phyloP scores from a whole-genome alignment of 495 filamentous ascomycete species.

The Achaetomiella virescens region DNA sequence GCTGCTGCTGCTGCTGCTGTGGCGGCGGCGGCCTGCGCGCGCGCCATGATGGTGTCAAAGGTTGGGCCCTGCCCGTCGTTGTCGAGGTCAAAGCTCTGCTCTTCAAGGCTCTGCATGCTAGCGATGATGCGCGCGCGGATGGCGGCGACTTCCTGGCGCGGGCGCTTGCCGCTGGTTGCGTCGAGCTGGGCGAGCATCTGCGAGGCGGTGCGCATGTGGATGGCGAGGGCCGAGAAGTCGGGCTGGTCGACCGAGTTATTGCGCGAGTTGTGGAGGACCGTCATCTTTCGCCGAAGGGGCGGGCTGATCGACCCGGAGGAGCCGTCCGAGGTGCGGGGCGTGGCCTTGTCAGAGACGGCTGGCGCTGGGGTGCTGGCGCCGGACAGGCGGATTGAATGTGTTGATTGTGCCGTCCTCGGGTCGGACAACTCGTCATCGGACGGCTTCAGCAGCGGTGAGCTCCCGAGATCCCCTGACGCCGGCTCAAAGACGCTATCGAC shows the following conservation, averaged over 20 bases:
- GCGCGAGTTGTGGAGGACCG: slow-evolving; percentile 41
- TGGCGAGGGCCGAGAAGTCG: slow-evolving; percentile 67
- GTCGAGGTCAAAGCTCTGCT: slow-evolving; percentile 64
- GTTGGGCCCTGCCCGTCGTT: slow-evolving; percentile 56
- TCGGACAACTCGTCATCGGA: slow-evolving; percentile 34
- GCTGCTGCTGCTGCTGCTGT: slow-evolving; percentile 34
- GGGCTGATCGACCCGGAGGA: slow-evolving; percentile 58
- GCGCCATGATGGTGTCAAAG: slow-evolving; percentile 67
- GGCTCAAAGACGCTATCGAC: slow-evolving; percentile 75
- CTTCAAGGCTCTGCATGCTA: slow-evolving; percentile 76
- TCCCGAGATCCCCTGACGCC: slow-evolving; percentile 62
- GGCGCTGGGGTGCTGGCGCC: slow-evolving; percentile 51
- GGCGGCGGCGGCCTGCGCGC: slow-evolving; percentile 37
- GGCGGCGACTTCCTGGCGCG: slow-evolving; percentile 64
- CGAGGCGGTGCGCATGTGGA: slow-evolving; percentile 72
- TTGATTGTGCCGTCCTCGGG: slow-evolving; percentile 13
- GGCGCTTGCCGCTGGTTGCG: slow-evolving; percentile 62
- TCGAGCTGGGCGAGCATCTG: slow-evolving; percentile 76
- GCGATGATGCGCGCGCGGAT: slow-evolving; percentile 74
- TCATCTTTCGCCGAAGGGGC: slow-evolving; percentile 37
- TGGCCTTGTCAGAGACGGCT: slow-evolving; percentile 43
- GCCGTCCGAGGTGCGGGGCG: slow-evolving; percentile 53
- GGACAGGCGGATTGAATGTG: slow-evolving; percentile 43
- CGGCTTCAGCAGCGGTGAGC: slow-evolving; percentile 56
- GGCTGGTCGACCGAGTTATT: slow-evolving; percentile 50